phyloP scores from a whole-genome alignment of 2,329 filamentous ascomycete genomes.

The Fusarium avenaceum region DNA sequence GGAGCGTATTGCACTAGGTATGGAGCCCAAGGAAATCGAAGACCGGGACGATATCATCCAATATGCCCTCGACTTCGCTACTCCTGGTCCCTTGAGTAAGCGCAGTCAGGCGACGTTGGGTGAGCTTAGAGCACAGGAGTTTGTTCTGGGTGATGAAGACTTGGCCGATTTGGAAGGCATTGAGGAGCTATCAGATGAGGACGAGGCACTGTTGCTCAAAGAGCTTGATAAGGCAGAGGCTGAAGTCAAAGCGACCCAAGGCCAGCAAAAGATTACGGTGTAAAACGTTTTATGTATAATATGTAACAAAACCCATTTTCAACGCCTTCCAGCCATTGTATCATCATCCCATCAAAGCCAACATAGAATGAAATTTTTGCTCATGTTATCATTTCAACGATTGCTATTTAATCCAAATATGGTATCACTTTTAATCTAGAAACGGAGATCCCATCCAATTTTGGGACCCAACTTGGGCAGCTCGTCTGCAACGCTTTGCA shows the following conservation, averaged over 20 bases:
- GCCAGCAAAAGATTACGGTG: constrained; percentile 38
- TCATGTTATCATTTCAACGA: constrained; percentile 33
- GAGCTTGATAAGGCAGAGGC: constrained; percentile 52
- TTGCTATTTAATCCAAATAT: constrained; percentile 31
- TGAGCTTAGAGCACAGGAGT: constrained; percentile 58
- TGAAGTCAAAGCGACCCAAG: constrained; percentile 18
- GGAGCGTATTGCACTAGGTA: constrained; percentile 75
- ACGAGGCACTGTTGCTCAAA: constrained; percentile 51
- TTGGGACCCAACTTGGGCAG: constrained; percentile 87
- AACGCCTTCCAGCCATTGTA: constrained; percentile 47
- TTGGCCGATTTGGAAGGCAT: constrained; percentile 56
- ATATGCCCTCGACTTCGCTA: constrained; percentile 59
- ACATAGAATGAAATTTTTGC: constrained; percentile 32
- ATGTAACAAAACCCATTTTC: constrained; percentile 48
- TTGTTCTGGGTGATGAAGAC: constrained; percentile 61
- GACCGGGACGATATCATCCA: constrained; percentile 57
- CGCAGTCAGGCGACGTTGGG: constrained; percentile 56
- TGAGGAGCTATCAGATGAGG: constrained; percentile 58
- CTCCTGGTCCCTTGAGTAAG: constrained; percentile 56
- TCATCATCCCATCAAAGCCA: constrained; percentile 40
- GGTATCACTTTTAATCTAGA: constrained; percentile 52
- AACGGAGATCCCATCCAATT: constrained; percentile 81
- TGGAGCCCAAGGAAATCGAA: constrained; percentile 60
- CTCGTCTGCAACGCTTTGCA: constrained; percentile 97
- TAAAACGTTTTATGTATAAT: constrained; percentile 48